A percentile compares a stretch with the other conserved stretches of the same genome.
phyloP scores from a whole-genome alignment of 495 filamentous ascomycete genomes.

The Annulohypoxylon nitens region DNA sequence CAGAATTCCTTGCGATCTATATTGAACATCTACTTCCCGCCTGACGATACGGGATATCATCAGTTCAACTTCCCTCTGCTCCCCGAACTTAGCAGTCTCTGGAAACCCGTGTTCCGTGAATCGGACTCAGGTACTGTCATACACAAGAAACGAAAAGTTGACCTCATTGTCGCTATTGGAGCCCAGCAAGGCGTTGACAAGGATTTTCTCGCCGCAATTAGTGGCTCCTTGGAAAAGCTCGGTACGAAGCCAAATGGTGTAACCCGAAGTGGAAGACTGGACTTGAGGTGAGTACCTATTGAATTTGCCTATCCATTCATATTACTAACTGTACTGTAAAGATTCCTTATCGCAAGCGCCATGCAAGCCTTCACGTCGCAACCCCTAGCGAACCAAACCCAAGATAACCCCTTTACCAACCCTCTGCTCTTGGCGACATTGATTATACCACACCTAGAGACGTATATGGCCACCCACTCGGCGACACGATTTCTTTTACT shows the following conservation, averaged over 20 bases:
- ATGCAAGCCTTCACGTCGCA: slow-evolving; percentile 64
- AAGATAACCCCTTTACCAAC: slow-evolving; percentile 62
- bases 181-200: slow-evolving; percentile 56
- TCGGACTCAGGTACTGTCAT: slow-evolving; percentile 35
- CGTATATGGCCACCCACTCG: slow-evolving; percentile 55
- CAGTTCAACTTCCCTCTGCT: slow-evolving; percentile 55
- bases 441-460: slow-evolving; percentile 62
- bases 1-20: slow-evolving; percentile 60
- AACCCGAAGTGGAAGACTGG: slow-evolving; percentile 57
- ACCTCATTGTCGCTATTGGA: slow-evolving; percentile 62
- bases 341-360: slow-evolving; percentile 61
- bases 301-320: neutral
- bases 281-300: slow-evolving; percentile 55
- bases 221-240: slow-evolving; percentile 58
- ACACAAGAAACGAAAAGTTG: slow-evolving; percentile 50
- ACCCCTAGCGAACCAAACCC: slow-evolving; percentile 58
- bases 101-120: slow-evolving; percentile 58
- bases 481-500: slow-evolving; percentile 60
- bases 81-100: slow-evolving; percentile 55
- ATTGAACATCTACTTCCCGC: slow-evolving; percentile 54
- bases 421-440: slow-evolving; percentile 58
- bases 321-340: slow-evolving; percentile 36
- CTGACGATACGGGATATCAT: slow-evolving; percentile 52
- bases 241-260: slow-evolving; percentile 53
- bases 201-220: slow-evolving; percentile 51